A percentile compares a stretch with the other conserved stretches of the same genome.
These are phyloP conservation scores for Taiwanofungus camphoratus DNA, from an alignment of 1,284 basidiomycete genomes.

Conservation along the genomic window DNA sequence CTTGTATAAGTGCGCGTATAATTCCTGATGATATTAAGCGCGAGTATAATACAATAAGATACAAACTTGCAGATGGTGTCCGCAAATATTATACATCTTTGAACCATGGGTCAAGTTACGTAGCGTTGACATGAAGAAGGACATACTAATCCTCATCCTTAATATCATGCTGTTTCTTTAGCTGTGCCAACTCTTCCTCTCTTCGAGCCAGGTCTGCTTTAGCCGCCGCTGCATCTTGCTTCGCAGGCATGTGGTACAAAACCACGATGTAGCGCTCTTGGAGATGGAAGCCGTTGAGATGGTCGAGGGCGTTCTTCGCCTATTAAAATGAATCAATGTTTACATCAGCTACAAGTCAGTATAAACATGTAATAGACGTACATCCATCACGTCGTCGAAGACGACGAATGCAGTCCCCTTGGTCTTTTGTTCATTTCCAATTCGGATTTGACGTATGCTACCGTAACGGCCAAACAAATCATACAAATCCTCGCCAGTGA, in stretches of 20 bases:
- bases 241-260: constrained; percentile 94
- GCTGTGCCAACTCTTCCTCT: constrained; percentile 84
- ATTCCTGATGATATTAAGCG: too few species aligned
- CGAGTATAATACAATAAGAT: neutral
- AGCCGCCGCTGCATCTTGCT: constrained; percentile 86
- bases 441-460: constrained; percentile 90
- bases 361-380: constrained; percentile 33
- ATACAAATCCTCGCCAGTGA: constrained; percentile 91
- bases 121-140: constrained; percentile 1
- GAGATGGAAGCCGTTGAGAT: constrained; percentile 96
- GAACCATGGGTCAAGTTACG: neutral
- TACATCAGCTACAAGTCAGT: constrained; percentile 12
- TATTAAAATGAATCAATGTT: constrained; percentile 26
- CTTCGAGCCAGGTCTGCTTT: constrained; percentile 90
- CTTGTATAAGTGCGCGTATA: too few species aligned
- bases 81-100: too few species aligned
- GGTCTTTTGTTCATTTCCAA: constrained; percentile 89
- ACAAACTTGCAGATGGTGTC: too few species aligned
- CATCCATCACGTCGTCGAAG: constrained; percentile 86
- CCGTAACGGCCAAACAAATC: constrained; percentile 98
- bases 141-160: constrained; percentile 53
- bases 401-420: constrained; percentile 96
- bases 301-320: constrained; percentile 95
- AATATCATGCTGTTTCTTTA: constrained; percentile 85
- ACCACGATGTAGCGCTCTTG: constrained; percentile 98